Base-by-base conservation (phyloP, 2,329 filamentous ascomycete species). In the Apiospora malaysiana region DNA sequence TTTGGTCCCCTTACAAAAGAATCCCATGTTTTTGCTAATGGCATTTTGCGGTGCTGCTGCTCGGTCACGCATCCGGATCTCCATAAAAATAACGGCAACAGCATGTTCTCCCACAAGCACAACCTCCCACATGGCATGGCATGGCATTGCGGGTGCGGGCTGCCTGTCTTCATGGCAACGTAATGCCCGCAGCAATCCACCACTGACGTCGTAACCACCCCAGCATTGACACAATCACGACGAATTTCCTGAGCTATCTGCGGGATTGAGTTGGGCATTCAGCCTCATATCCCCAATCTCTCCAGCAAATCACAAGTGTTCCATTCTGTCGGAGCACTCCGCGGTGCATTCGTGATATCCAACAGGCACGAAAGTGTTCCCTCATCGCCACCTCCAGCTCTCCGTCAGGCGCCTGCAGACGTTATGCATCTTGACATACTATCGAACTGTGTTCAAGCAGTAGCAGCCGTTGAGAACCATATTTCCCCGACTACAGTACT, bases 21-120 rank as follows among this genome's bases (percentile, higher is more conserved):
- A 69, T 69, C 23, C 68, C 68, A 65, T 69, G 51, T 32, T 45
- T 45, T 23, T 42, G 49, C 9, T 43, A 7, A 69, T 69, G 51
- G 51, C 27, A 69, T 69, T 69, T 51, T 23, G 66, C 42, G 42
- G 14, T 27, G 32, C 23, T 51, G 67, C 16, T 40, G 40, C 40
- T 14, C n/a, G 40, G 40, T 67, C 4, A 14, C 27, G 32, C 7
- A 21, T 40, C 56, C 56, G 21, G 56, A 4, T 40, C 56, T 14
- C 56, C 56, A 63, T 63, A 63, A 63, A 21, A 7, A 4, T 45
- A 16, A 45, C 8, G 1, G 42, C 40, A 14, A 46, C 21, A n/a
- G 18, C 45, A 18, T 18, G n/a, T 47, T 46, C n/a, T n/a, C n/a
- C n/a, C n/a, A n/a, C 32, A 32, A 32, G 32, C 32, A 32, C 32